Base-by-base conservation (phyloP, 1,284 basidiomycete species). In the Ganoderma sinense region DNA sequence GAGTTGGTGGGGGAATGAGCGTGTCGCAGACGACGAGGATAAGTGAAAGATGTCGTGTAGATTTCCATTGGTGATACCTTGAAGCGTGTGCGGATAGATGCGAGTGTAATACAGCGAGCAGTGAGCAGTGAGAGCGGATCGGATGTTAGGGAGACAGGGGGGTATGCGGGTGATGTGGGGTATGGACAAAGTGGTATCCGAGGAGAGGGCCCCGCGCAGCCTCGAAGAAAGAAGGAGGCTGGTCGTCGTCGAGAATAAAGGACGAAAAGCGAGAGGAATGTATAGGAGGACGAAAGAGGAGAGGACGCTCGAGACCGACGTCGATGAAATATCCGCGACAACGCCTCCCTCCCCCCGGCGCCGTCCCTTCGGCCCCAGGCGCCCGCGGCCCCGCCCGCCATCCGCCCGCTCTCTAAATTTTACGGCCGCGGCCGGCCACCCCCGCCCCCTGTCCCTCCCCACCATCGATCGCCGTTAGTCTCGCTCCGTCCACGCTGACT, bases 11-110 rank as follows among this genome's bases (percentile, higher is more conserved):
- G 83, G 67, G 89, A 88, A 82, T 87, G 88, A 83, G 86, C 82
- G 82, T 89, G 87, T 79, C 89, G 90, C 80, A 90, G 86, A 79
- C 90, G 86, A 84, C 93, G 92, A 76, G 94, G 94, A 84, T 94
- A 92, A 77, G 91, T 92, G 86, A 96, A 95, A 79, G 95, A 94
- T 75, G 94, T 95, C 67, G 95, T 94, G 88, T 97, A 97, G 80
- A 96, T 90, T 81, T 97, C 96, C 96, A 97, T 96, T 79, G 68
- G 53, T 53, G 64, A 51, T 78, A 83, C 74, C 66, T 70, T 75
- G 73, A 71, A 69, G 51, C 26, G 70, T 73, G 73, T 64, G 70
- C 14, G 36, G 75, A 73, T 78, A 76, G 77, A 76, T 78, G 77
- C 75, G 77, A 71, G 71, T 66, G 74, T 75, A 78, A 79, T 78